A percentile compares a stretch with the other conserved stretches of the same genome.
phyloP scores from a whole-genome alignment of 2,329 filamentous ascomycete species.

The Colletotrichum salicis region DNA sequence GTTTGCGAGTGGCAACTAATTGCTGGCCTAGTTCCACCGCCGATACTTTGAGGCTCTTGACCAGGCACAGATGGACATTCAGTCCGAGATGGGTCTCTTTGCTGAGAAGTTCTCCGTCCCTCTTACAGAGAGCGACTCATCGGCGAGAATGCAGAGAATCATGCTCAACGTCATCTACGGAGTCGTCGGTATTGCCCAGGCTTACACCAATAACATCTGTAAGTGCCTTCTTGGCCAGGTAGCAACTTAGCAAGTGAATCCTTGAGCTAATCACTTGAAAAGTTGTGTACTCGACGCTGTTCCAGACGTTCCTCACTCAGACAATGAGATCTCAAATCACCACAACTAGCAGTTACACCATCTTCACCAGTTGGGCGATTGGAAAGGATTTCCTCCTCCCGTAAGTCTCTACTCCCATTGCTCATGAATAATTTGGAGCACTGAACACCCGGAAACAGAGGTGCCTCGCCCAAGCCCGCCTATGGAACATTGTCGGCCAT shows the following conservation, averaged over 20 bases:
- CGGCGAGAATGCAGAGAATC: not conserved
- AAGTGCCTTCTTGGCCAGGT: not conserved
- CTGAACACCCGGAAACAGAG: not conserved
- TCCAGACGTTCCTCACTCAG: not conserved
- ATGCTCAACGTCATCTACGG: constrained; percentile 15
- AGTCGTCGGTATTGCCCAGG: constrained; percentile 8
- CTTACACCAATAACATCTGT: constrained; percentile 13
- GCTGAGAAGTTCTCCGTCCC: constrained; percentile 13
- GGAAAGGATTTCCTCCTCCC: constrained; percentile 23
- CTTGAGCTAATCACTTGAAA: not conserved
- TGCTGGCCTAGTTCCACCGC: constrained; percentile 2
- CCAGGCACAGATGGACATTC: constrained; percentile 8
- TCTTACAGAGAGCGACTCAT: not conserved
- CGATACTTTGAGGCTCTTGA: constrained; percentile 17
- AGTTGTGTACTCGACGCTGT: not conserved
- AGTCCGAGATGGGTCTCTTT: constrained; percentile 9
- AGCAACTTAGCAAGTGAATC: too few species aligned
- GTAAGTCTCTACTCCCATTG: not conserved
- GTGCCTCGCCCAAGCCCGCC: not conserved
- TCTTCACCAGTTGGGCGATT: constrained; percentile 20
- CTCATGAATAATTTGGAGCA: too few species aligned
- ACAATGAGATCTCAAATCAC: constrained; percentile 7
- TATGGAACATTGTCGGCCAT: not conserved
- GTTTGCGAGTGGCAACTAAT: not conserved
- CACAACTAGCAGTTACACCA: constrained; percentile 1